These are phyloP conservation scores for Boletus edulis DNA, from an alignment of 768 basidiomycete genomes.

Conservation along the genomic window DNA sequence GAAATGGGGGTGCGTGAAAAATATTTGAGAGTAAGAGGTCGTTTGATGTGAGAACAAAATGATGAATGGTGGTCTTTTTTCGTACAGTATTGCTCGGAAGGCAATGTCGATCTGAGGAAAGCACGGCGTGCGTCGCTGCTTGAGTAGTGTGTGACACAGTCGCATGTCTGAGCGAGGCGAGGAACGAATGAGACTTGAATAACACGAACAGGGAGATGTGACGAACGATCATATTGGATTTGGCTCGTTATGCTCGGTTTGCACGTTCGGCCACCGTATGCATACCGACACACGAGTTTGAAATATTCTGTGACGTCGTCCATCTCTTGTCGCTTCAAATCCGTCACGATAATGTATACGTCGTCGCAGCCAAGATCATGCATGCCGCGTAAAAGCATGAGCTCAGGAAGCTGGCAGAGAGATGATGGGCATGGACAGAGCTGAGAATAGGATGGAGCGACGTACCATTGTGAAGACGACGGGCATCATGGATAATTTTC, in stretches of 20 bases:
- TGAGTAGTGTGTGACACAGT: slow-evolving; percentile 61
- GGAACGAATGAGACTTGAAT: slow-evolving; percentile 3
- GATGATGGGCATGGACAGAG: not conserved
- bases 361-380: slow-evolving; percentile 79
- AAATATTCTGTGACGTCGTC: slow-evolving; percentile 79
- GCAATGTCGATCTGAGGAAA: slow-evolving; percentile 82
- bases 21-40: slow-evolving; percentile 77
- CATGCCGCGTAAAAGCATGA: slow-evolving; percentile 79
- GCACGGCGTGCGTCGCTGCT: slow-evolving; percentile 71
- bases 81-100: slow-evolving; percentile 70
- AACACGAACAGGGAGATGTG: not conserved
- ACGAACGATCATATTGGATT: slow-evolving; percentile 72
- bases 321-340: slow-evolving; percentile 78
- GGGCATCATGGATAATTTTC: slow-evolving; percentile 73
- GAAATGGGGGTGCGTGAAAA: slow-evolving; percentile 70
- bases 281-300: slow-evolving; percentile 65
- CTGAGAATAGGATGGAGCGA: not conserved
- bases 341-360: slow-evolving; percentile 75
- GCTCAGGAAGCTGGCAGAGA: slow-evolving; percentile 60
- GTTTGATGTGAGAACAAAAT: slow-evolving; percentile 79
- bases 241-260: slow-evolving; percentile 66
- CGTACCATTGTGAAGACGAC: slow-evolving; percentile 79
- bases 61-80: slow-evolving; percentile 74
- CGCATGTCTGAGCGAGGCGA: slow-evolving; percentile 50
- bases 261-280: slow-evolving; percentile 55